Percentiles rank a stretch among this genome's conserved stretches.
These are phyloP conservation scores for Gastrolobium bilobum DNA, from an alignment of 306 rosid genomes.

Conservation along the genomic window DNA sequence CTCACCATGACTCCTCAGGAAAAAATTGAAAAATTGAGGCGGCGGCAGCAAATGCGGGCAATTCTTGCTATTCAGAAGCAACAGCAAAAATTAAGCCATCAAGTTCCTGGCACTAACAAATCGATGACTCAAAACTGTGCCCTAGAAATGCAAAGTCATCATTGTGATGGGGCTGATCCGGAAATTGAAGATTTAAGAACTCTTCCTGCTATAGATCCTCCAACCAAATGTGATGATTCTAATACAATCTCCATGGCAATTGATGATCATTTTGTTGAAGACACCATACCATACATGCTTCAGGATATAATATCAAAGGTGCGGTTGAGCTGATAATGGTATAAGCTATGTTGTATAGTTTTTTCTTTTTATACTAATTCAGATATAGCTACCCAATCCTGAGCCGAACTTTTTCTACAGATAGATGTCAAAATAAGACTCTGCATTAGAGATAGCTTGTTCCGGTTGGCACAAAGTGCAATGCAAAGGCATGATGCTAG, in stretches of 20 bases:
- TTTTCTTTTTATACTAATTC: slow-evolving; percentile 46
- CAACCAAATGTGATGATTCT: slow-evolving; percentile 71
- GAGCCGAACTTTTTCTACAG: slow-evolving; percentile 62
- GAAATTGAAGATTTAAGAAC: slow-evolving; percentile 60
- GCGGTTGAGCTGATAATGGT: slow-evolving; percentile 43
- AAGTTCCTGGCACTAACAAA: slow-evolving; percentile 56
- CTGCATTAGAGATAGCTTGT: slow-evolving; percentile 84
- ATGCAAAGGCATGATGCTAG: slow-evolving; percentile 65
- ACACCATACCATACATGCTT: slow-evolving; percentile 66
- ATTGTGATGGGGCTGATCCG: slow-evolving; percentile 58
- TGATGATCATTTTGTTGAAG: slow-evolving; percentile 66
- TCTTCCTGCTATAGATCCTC: slow-evolving; percentile 59
- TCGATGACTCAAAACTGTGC: slow-evolving; percentile 50
- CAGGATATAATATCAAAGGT: slow-evolving; percentile 78
- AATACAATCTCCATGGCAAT: slow-evolving; percentile 59
- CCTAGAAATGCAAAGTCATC: slow-evolving; percentile 59
- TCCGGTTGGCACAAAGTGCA: slow-evolving; percentile 85
- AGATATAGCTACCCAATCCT: slow-evolving; percentile 49
- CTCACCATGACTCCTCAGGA: slow-evolving; percentile 86
- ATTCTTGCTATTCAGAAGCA: slow-evolving; percentile 89
- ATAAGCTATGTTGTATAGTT: slow-evolving; percentile 36
- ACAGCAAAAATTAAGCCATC: slow-evolving; percentile 70
- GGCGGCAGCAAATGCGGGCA: slow-evolving; percentile 90
- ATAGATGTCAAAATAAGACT: slow-evolving; percentile 74
- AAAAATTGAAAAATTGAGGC: slow-evolving; percentile 83